Conservation (phyloP, 352 stramenopile species). For the Phytopythium kandeliae region DNA sequence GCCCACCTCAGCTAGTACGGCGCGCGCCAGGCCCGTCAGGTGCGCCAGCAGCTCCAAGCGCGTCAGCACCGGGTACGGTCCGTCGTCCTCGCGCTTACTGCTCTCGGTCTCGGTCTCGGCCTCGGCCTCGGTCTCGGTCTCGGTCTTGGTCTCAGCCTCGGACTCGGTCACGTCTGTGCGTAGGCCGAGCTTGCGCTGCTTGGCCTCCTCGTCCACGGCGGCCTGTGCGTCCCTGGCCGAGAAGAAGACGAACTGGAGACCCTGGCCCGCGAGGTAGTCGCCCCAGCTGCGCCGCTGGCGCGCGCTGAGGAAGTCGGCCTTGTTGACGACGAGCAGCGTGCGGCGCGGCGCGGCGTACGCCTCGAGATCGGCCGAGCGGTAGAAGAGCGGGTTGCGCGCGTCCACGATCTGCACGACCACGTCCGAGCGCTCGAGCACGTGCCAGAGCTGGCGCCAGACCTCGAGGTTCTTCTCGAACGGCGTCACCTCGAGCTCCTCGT, state of each 20-base stretch:
- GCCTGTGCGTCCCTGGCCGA: constrained; percentile 95
- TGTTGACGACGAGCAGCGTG: constrained; percentile 98
- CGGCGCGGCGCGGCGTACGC: constrained; percentile 92
- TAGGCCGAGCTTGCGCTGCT: constrained; percentile 46
- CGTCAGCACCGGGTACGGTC: constrained; percentile 56
- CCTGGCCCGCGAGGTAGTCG: constrained; percentile 91
- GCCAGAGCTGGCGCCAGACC: constrained; percentile 99
- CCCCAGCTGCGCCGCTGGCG: constrained; percentile 89
- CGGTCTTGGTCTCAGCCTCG: background rate
- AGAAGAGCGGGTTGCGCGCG: constrained; percentile 98
- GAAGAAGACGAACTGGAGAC: constrained; percentile 97
- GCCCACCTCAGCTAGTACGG: constrained; percentile 52
- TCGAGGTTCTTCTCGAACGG: constrained; percentile 99
- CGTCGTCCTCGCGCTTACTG: too few relatives aligned
- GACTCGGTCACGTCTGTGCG: too few relatives aligned
- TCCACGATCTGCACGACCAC: constrained; percentile 99
- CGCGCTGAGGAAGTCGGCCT: constrained; percentile 97
- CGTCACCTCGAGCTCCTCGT: constrained; percentile 89
- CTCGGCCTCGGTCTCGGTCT: constrained; percentile 7
- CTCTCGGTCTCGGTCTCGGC: constrained; percentile 29
- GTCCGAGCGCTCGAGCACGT: constrained; percentile 97
- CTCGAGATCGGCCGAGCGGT: constrained; percentile 94
- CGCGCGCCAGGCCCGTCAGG: constrained; percentile 44
- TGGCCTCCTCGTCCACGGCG: constrained; percentile 80
- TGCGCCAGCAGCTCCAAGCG: constrained; percentile 75